Evolutionary conservation across 495 filamentous ascomycete genomes (phyloP).

Genomic region (Hypoxylon perforatum): DNA sequence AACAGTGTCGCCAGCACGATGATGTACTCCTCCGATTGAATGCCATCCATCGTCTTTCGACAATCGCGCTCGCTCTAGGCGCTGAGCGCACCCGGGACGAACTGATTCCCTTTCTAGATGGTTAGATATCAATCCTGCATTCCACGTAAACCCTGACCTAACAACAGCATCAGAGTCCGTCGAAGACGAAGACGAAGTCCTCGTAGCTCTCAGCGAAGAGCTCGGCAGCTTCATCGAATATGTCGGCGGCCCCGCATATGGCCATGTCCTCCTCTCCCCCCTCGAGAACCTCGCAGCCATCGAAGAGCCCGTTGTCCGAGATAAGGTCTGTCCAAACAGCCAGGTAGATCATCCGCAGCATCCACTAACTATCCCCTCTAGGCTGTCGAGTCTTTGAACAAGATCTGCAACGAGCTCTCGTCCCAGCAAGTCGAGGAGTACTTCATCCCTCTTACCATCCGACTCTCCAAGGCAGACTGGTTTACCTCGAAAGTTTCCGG

Average conservation of each 20-base stretch:
- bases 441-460: constrained; percentile 93
- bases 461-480: constrained; percentile 99
- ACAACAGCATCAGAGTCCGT: constrained; percentile 79
- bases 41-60: constrained; percentile 96
- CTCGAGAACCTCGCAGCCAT: constrained; percentile 98
- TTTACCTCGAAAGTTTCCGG: constrained; percentile 99
- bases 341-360: constrained; percentile 1
- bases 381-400: constrained; percentile 99
- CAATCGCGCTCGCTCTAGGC: constrained; percentile 94
- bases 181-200: constrained; percentile 97
- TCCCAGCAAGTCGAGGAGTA: constrained; percentile 93
- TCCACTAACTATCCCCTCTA: constrained; percentile 50
- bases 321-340: constrained; percentile 74
- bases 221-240: constrained; percentile 97
- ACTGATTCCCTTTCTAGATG: constrained; percentile 97
- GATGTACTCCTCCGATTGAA: constrained; percentile 97
- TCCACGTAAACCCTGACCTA: constrained; percentile 36
- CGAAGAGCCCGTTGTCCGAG: constrained; percentile 95
- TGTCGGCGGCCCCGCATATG: constrained; percentile 92
- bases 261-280: constrained; percentile 95
- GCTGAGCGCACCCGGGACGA: constrained; percentile 96
- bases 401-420: constrained; percentile 93
- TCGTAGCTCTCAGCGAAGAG: constrained; percentile 96
- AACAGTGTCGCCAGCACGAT: constrained; percentile 75
- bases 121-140: constrained; percentile 60